These are phyloP conservation scores for Trichosporon coremiiforme DNA, from an alignment of 1,284 basidiomycete species.

Conservation along the genomic window DNA sequence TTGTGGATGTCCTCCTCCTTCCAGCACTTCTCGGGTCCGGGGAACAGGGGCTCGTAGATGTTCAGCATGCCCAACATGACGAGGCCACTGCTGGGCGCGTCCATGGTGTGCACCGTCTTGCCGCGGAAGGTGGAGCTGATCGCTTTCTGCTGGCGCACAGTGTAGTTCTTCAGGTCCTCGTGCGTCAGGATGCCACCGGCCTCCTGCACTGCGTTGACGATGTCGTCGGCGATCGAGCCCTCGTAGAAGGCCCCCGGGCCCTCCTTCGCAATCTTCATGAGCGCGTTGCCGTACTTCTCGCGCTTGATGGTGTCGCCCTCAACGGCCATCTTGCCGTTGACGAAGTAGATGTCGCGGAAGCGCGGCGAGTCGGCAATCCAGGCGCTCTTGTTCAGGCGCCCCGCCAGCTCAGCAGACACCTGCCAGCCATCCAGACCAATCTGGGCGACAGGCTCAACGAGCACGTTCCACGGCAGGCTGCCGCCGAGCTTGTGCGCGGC, in stretches of 20 bases:
- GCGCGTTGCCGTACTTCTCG: conserved; percentile 34
- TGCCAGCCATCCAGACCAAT: conserved; percentile 75
- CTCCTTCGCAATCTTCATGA: conserved; percentile 37
- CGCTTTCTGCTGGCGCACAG: conserved; percentile 55
- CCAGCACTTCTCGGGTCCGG: conserved; percentile 16
- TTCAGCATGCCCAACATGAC: conserved; percentile 50
- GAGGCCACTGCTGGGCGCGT: conserved; percentile 66
- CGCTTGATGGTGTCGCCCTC: conserved; percentile 35
- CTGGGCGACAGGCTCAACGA: conserved; percentile 72
- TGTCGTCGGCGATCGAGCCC: conserved; percentile 42
- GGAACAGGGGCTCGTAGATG: conserved; percentile 38
- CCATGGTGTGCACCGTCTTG: conserved; percentile 77
- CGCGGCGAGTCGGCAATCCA: conserved; percentile 45
- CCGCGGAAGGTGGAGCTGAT: conserved; percentile 73
- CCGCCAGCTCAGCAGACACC: conserved; percentile 44
- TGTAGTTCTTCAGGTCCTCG: conserved; percentile 34
- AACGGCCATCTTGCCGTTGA: conserved; percentile 34
- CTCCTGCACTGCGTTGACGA: conserved; percentile 39
- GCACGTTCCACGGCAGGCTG: conserved; percentile 67
- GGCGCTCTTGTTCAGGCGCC: conserved; percentile 32
- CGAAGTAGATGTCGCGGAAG: conserved; percentile 45
- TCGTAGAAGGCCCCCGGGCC: conserved; percentile 46
- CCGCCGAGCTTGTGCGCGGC: conserved; percentile 66
- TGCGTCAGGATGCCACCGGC: conserved; percentile 46
- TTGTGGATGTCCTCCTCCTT: conserved; percentile 46